Base-by-base conservation (phyloP, 345 rosid species). In the Citrus trifoliata region DNA sequence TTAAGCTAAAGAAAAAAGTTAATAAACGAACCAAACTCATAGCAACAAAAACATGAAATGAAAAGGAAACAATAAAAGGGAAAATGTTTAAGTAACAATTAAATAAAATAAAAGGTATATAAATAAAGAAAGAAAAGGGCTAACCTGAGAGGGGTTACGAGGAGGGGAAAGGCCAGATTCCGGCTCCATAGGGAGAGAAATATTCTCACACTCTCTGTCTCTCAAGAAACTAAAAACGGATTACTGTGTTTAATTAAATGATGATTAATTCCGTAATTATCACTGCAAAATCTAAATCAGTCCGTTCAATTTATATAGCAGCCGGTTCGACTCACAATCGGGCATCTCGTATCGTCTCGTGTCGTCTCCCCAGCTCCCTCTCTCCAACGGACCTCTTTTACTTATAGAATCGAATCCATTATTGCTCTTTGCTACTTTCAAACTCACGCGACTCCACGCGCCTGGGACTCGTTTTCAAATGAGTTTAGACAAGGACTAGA, bases 71-170 rank as follows among this genome's bases (percentile, higher is more conserved):
- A 32, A 51, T 32, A 64, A 68, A 72, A 24, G 10, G n/a, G 19
- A 67, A 6, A 42, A 67, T 3, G 6, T 24, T 24, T 10, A 55
- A 8, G 40, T n/a, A 1, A 48, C 3, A 14, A 38, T 33, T 38
- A 6, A 42, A 62, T 53, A 28, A 51, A 56, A 18, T 19, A 16
- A 76, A 42, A 0, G 18, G 18, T 4, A 46, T 13, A 46, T 3
- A 46, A 46, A 46, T 3, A 42, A 42, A 42, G 51, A 42, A 12
- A 42, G 16, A 24, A 66, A 30, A 66, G 69, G 61, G 59, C 82
- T 38, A 73, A 87, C 91, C 83, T 76, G 85, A 82, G 89, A 75
- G 65, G 82, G 83, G 78, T 76, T 81, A 62, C 85, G 79, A 78
- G 83, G 63, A 62, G 85, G 64, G 2, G 80, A 82, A 79, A 82